These are phyloP conservation scores for Funneliformis caledonium DNA, from an alignment of 371 early-diverging fungal species.

Conservation along the genomic window DNA sequence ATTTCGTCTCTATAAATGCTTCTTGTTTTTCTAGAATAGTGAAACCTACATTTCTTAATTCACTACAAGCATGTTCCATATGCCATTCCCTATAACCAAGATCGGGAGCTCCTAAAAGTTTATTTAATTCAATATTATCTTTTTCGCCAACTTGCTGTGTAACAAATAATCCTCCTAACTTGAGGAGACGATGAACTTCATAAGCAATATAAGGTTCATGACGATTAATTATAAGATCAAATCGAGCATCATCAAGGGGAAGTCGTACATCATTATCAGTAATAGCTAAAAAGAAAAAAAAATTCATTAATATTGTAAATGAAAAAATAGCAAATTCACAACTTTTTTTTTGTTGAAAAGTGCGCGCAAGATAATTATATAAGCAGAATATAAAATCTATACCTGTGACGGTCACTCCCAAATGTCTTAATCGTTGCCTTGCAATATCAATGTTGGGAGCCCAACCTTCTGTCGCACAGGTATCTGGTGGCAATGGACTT, in stretches of 20 bases:
- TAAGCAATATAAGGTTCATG: constrained; percentile 41
- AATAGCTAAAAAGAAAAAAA: constrained; percentile 3
- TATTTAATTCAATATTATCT: constrained; percentile 35
- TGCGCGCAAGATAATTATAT: not conserved
- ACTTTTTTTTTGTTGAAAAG: no score
- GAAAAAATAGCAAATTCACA: no score
- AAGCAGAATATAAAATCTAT: not conserved
- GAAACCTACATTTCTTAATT: constrained; percentile 39
- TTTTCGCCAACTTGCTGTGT: constrained; percentile 42
- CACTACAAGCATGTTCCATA: constrained; percentile 40
- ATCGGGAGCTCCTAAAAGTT: constrained; percentile 36
- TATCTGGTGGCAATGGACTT: constrained; percentile 33
- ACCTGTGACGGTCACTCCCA: constrained; percentile 50
- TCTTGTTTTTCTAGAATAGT: constrained; percentile 33
- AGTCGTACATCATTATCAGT: constrained; percentile 40
- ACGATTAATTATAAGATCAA: constrained; percentile 45
- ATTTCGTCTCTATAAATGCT: constrained; percentile 41
- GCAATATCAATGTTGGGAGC: constrained; percentile 45
- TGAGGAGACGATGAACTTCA: constrained; percentile 42
- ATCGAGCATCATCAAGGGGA: constrained; percentile 41
- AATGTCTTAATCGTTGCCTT: constrained; percentile 46
- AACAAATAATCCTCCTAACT: constrained; percentile 35
- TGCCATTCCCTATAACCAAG: constrained; percentile 41
- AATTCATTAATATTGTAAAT: no score
- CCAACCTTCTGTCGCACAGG: constrained; percentile 45